Base-by-base conservation (phyloP, 1,284 basidiomycete genomes). In the Moesziomyces sp. region DNA sequence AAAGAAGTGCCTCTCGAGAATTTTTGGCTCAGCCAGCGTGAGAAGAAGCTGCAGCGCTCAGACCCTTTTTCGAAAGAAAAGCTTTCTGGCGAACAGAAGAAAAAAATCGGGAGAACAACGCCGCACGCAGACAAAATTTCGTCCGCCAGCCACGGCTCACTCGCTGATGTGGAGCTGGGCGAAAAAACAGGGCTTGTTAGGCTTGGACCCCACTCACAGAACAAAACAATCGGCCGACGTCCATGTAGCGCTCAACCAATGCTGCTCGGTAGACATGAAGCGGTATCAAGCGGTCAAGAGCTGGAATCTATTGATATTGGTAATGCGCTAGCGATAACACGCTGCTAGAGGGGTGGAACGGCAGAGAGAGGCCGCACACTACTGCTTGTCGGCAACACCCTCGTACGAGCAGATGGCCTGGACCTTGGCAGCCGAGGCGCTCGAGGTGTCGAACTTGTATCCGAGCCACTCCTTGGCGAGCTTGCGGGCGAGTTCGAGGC, bases 401-500 rank as follows among this genome's bases (percentile, higher is more conserved):
- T 77, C 74, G 58, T 73, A 73, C 26, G 52, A 59, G 72, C 69
- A 76, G 43, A 87, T 85, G 34, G 79, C 85, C 61, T 84, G 70
- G 40, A 87, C 86, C 81, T 87, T 86, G 13, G 77, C 83, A 3
- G 85, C 85, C 38, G 80, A 83, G 4, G 85, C 83, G 50, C 78
- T 80, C 18, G 58, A 61, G 46, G 80, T 64, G 79, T 86, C 86
- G 47, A 86, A 87, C 35, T 76, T 79, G 76, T 86, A 85, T 11
- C 85, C 84, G 28, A 86, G 76, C 85, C 85, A 87, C 58, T 86
- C 85, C 62, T 80, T 78, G 3, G 84, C 84, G 19, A 86, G 75
- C 55, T 84, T 83, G 51, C 85, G 76, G 8, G 85, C 84, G 18
- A 86, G 77, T 67, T 86, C 86, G 38, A 85, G 74, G 13, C 86